Evolutionary conservation across 1,139 yeast genomes (phyloP), one percentile per base, ranked within the genome.

Genomic region (Saccharomycopsis phalli): DNA sequence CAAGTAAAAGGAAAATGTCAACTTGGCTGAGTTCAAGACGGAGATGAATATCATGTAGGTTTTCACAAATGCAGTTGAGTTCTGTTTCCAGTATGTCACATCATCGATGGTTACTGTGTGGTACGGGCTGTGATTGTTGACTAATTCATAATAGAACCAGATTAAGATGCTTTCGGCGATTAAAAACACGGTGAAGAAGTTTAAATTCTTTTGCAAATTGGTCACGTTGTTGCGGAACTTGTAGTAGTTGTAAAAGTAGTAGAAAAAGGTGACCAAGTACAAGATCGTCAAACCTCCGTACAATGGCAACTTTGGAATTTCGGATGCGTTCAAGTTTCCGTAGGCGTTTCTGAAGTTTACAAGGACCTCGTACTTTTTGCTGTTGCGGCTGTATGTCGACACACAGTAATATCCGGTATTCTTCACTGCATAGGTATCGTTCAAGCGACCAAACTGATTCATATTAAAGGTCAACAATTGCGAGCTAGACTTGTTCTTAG

Each of bases 401-500:
- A 91, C 80, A 65, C 99, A 91, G 63, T 88, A 91, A 59, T 82
- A 91, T 2, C 97, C 97, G 1, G 97, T 84, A 42, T 68, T 66
- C 47, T 70, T 65, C 31, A 93, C 74, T 3, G 69, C 67, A 56
- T 87, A 91, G 38, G 71, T 68, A 44, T 76, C 61, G 37, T 75
- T 73, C 31, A 76, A 75, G 18, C 73, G 66, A 2, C 91, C 87
- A 41, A 71, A 61, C 17, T 71, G 67, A 19, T 68, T 67, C 52
- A 84, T 61, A 41, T 68, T 65, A 23, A 73, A 65, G 0, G 86
- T 71, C 55, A 71, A 62, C 34, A 84, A 71, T 33, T 76, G 70
- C 30, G 75, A 66, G 51, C 71, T 73, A 11, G 59, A 54, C 27
- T 62, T 62, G 10, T 58, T 51, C 3, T 63, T 59, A 3, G 51